A percentile compares a stretch with the other conserved stretches of the same genome.
These are phyloP conservation scores for Pulveroboletus ravenelii DNA, from an alignment of 768 basidiomycete species.

Conservation along the genomic window DNA sequence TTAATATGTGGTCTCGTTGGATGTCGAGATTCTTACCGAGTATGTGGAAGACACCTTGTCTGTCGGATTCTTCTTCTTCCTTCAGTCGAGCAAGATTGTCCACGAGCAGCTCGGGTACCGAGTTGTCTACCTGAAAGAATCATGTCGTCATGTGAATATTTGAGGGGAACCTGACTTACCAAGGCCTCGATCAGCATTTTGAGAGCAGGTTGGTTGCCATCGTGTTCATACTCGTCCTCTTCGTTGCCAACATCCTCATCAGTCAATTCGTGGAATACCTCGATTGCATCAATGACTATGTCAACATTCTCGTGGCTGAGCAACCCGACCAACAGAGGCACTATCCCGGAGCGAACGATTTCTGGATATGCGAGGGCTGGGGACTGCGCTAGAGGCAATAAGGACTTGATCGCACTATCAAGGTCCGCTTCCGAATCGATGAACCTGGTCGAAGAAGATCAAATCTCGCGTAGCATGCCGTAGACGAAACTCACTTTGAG, in stretches of 20 bases:
- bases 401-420: slow-evolving; percentile 76
- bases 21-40: slow-evolving; percentile 48
- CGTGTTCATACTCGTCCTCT: slow-evolving; percentile 58
- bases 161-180: slow-evolving; percentile 43
- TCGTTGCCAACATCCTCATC: slow-evolving; percentile 93
- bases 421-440: slow-evolving; percentile 98
- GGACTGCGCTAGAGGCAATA: slow-evolving; percentile 85
- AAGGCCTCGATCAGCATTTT: slow-evolving; percentile 71
- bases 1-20: neutral
- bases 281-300: slow-evolving; percentile 93
- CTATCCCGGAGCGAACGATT: slow-evolving; percentile 69
- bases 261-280: slow-evolving; percentile 88
- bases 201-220: slow-evolving; percentile 59
- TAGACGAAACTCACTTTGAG: slow-evolving; percentile 56
- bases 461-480: neutral
- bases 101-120: slow-evolving; percentile 82
- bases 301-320: slow-evolving; percentile 96
- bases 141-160: slow-evolving; percentile 1
- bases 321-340: slow-evolving; percentile 71
- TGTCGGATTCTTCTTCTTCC: slow-evolving; percentile 85
- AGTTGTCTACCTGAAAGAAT: slow-evolving; percentile 63
- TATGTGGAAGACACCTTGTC: slow-evolving; percentile 89
- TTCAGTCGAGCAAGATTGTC: slow-evolving; percentile 87
- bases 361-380: slow-evolving; percentile 86
- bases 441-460: slow-evolving; percentile 55